phyloP scores from a whole-genome alignment of 2,329 filamentous ascomycete genomes.

The Orbilia ellipsospora region DNA sequence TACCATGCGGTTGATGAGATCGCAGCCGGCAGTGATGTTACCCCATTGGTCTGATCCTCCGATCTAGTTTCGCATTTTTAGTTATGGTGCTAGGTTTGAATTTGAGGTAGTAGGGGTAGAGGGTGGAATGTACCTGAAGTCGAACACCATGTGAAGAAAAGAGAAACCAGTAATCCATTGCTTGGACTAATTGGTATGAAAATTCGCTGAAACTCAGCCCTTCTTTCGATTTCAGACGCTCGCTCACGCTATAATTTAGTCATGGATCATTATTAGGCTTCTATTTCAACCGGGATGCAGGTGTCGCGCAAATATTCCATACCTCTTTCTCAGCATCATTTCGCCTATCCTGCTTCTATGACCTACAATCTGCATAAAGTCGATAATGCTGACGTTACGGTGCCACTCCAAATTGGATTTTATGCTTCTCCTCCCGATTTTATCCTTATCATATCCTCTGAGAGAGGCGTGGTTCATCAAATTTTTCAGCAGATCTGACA shows the following conservation, averaged over 20 bases:
- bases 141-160: conserved; percentile 71
- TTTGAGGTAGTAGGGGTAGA: background rate
- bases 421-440: conserved; percentile 74
- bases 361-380: conserved; percentile 80
- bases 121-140: conserved; percentile 61
- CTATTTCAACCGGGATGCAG: too few relatives aligned
- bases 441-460: conserved; percentile 70
- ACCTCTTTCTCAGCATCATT: conserved; percentile 90
- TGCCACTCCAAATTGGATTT: conserved; percentile 89
- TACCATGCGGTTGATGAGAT: conserved; percentile 76
- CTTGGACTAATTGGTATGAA: conserved; percentile 89
- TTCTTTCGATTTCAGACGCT: conserved; percentile 82
- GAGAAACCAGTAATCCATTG: conserved; percentile 95
- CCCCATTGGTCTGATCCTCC: conserved; percentile 96
- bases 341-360: conserved; percentile 79
- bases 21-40: conserved; percentile 91
- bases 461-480: conserved; percentile 48
- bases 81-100: background rate
- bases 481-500: conserved; percentile 30
- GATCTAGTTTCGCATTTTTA: conserved; percentile 70
- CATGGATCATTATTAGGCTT: too few relatives aligned
- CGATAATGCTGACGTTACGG: conserved; percentile 75
- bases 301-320: conserved; percentile 63
- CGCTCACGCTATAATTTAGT: conserved; percentile 72
- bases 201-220: conserved; percentile 97